Percentiles rank a stretch among this genome's conserved stretches.
Evolutionary conservation across 306 rosid species (phyloP).

Genomic region (Prunus padus): DNA sequence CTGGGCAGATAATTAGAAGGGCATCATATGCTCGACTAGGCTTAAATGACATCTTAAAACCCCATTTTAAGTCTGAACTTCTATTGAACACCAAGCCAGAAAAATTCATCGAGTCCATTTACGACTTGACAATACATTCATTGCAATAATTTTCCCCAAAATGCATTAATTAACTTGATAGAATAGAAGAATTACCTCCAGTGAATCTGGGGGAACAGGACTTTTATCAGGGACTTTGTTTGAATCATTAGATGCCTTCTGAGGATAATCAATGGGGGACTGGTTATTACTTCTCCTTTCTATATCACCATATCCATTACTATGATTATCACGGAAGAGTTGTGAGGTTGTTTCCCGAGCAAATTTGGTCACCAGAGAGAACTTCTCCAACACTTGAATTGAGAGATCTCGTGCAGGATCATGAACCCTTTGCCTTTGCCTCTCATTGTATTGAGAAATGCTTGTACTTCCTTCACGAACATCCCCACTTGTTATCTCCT

Average conservation of each 20-base stretch:
- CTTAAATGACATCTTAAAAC: neutral
- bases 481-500: slow-evolving; percentile 45
- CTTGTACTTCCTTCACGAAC: slow-evolving; percentile 41
- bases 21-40: neutral
- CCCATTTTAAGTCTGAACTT: neutral
- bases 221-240: slow-evolving; percentile 37
- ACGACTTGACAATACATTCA: neutral
- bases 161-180: neutral
- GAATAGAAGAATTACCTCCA: slow-evolving; percentile 54
- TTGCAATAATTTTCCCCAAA: neutral
- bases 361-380: slow-evolving; percentile 95
- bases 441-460: slow-evolving; percentile 53
- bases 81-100: neutral
- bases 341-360: slow-evolving; percentile 99
- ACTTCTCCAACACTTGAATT: slow-evolving; percentile 89
- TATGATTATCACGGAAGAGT: slow-evolving; percentile 75
- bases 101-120: neutral
- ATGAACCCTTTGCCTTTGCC: slow-evolving; percentile 57
- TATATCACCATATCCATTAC: slow-evolving; percentile 55
- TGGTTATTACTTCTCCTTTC: slow-evolving; percentile 52
- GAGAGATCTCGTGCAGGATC: slow-evolving; percentile 95
- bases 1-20: neutral
- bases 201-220: slow-evolving; percentile 60
- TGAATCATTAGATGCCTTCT: slow-evolving; percentile 41
- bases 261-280: slow-evolving; percentile 42